Conservation (phyloP, 371 early-diverging fungal genomes). For the Mortierella sp. region DNA sequence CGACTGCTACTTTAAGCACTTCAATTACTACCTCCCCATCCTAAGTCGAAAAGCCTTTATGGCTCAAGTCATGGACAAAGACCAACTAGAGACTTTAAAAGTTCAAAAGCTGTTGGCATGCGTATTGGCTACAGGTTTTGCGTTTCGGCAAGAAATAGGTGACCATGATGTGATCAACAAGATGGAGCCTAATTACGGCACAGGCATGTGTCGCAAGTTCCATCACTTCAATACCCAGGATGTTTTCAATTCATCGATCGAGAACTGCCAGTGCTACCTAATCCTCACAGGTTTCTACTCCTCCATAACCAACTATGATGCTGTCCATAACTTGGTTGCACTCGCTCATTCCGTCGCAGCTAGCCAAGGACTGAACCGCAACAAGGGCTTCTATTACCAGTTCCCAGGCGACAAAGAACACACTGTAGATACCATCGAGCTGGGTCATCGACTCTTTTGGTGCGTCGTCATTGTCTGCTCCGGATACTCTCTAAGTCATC, state of each 20-base stretch:
- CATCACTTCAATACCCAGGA: constrained; percentile 42
- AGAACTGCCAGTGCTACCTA: constrained; percentile 46
- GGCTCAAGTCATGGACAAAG: constrained; percentile 23
- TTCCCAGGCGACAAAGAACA: constrained; percentile 15
- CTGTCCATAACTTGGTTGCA: constrained; percentile 52
- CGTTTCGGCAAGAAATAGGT: constrained; percentile 45
- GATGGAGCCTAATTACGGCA: constrained; percentile 49
- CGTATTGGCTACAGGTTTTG: constrained; percentile 51
- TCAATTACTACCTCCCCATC: constrained; percentile 51
- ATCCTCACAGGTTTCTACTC: constrained; percentile 52
- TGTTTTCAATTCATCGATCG: constrained; percentile 43
- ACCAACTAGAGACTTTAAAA: constrained; percentile 15
- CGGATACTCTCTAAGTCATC: constrained; percentile 47
- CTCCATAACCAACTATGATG: constrained; percentile 44
- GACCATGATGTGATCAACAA: constrained; percentile 21
- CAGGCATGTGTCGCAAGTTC: constrained; percentile 41
- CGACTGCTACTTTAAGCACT: constrained; percentile 52
- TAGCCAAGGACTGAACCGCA: constrained; percentile 30
- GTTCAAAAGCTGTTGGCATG: constrained; percentile 48
- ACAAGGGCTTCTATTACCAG: constrained; percentile 49
- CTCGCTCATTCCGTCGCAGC: constrained; percentile 42
- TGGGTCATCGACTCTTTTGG: constrained; percentile 51
- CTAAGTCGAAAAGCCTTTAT: constrained; percentile 42
- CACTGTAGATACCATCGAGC: constrained; percentile 29
- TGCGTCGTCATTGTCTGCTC: constrained; percentile 52